Evolutionary conservation across 1,284 basidiomycete species (phyloP).

Genomic region (Naganishia sp.): DNA sequence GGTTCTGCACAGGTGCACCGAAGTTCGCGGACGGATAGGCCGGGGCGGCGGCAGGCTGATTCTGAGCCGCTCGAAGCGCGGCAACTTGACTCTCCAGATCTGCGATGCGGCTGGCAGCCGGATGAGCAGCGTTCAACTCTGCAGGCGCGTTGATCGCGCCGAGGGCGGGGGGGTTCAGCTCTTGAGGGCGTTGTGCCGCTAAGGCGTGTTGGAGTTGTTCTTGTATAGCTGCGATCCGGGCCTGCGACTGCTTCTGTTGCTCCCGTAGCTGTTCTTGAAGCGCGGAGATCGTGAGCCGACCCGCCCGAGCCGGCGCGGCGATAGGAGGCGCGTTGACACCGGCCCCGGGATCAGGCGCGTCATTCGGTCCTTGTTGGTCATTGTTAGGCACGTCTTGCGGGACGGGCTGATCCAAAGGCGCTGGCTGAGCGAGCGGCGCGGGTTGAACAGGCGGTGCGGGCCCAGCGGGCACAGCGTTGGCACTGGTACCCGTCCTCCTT

Average conservation of each 20-base stretch:
- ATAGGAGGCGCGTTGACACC: neutral
- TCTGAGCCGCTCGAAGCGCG: neutral
- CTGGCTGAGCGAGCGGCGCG: too few relatives aligned
- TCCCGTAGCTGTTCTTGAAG: neutral
- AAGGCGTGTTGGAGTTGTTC: conserved; percentile 1
- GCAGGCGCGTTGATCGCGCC: too few relatives aligned
- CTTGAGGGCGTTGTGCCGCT: neutral
- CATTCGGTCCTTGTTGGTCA: too few relatives aligned
- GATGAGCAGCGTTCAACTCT: too few relatives aligned
- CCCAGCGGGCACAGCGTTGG: too few relatives aligned
- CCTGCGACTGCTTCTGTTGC: neutral
- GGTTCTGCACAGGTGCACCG: neutral
- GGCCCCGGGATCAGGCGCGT: too few relatives aligned
- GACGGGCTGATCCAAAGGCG: too few relatives aligned
- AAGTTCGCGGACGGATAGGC: neutral
- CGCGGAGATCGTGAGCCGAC: neutral
- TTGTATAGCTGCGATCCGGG: neutral
- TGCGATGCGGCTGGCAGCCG: neutral
- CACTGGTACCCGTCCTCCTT: too few relatives aligned
- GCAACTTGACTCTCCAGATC: neutral
- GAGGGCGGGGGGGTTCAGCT: neutral
- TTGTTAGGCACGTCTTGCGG: too few relatives aligned
- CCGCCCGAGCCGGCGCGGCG: neutral
- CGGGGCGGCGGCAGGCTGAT: neutral
- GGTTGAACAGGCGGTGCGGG: too few relatives aligned